A percentile compares a stretch with the other conserved stretches of the same genome.
These are phyloP conservation scores for Prunus mira DNA, from an alignment of 306 rosid species.

Conservation along the genomic window DNA sequence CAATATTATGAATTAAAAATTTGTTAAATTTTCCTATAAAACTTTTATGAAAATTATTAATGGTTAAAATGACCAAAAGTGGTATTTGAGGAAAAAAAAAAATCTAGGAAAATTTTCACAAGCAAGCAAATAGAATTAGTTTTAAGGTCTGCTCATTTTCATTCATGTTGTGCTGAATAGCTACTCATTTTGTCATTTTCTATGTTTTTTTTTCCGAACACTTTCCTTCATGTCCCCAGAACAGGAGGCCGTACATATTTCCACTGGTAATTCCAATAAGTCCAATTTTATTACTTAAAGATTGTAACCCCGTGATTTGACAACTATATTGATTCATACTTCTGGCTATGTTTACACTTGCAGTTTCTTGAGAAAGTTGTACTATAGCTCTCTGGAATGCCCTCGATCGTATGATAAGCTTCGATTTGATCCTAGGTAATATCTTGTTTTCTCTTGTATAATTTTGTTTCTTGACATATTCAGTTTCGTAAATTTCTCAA, in stretches of 20 bases:
- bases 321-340: conserved; percentile 18
- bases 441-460: neutral
- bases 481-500: neutral
- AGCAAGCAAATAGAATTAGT: neutral
- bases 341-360: conserved; percentile 23
- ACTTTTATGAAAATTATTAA: too few relatives aligned
- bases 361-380: conserved; percentile 87
- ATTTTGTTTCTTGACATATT: conserved; percentile 3
- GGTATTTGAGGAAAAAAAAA: neutral
- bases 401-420: conserved; percentile 94
- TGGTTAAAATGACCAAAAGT: too few relatives aligned
- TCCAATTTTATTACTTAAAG: neutral
- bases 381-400: conserved; percentile 71
- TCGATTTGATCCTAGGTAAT: conserved; percentile 90
- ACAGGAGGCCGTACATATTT: conserved; percentile 95
- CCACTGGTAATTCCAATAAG: conserved; percentile 53
- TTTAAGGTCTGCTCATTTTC: neutral
- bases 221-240: conserved; percentile 77
- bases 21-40: too few relatives aligned
- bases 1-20: too few relatives aligned
- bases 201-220: neutral
- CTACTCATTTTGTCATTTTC: neutral
- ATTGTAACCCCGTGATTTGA: neutral
- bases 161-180: neutral
- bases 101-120: neutral